phyloP scores from a whole-genome alignment of 1,284 basidiomycete species.

The Tilletia indica region DNA sequence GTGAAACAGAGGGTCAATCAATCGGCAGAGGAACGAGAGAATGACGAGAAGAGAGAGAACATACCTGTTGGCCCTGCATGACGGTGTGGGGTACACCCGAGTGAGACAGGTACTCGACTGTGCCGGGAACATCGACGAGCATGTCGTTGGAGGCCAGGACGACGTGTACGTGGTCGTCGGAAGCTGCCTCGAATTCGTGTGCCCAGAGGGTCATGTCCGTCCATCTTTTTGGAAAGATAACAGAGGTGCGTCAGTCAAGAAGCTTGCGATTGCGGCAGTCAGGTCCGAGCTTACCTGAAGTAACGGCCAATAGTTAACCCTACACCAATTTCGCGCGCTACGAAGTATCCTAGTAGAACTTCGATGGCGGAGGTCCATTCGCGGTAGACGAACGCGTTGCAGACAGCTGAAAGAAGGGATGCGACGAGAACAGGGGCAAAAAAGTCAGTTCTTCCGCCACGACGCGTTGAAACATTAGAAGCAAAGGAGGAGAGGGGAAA shows the following conservation, averaged over 20 bases:
- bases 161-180: conserved; percentile 22
- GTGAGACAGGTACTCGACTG: conserved; percentile 24
- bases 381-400: conserved; percentile 27
- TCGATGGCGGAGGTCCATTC: conserved; percentile 28
- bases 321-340: conserved; percentile 30
- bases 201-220: conserved; percentile 25
- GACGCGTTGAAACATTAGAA: not conserved
- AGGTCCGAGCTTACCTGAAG: conserved; percentile 26
- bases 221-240: not conserved
- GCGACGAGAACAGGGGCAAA: not conserved
- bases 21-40: too few species aligned
- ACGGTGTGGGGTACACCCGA: conserved; percentile 25
- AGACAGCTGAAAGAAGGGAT: conserved; percentile 18
- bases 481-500: not conserved
- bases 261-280: too few species aligned
- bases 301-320: conserved; percentile 27
- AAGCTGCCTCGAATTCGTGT: conserved; percentile 22
- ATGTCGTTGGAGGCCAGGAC: conserved; percentile 26
- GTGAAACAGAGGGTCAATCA: not conserved
- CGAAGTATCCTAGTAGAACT: conserved; percentile 33
- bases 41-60: not conserved
- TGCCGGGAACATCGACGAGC: conserved; percentile 30
- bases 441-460: not conserved
- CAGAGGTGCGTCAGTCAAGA: too few species aligned
- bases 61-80: conserved; percentile 19